Evolutionary conservation across 495 filamentous ascomycete genomes (phyloP).

Genomic region (Aspergillus egyptiacus): DNA sequence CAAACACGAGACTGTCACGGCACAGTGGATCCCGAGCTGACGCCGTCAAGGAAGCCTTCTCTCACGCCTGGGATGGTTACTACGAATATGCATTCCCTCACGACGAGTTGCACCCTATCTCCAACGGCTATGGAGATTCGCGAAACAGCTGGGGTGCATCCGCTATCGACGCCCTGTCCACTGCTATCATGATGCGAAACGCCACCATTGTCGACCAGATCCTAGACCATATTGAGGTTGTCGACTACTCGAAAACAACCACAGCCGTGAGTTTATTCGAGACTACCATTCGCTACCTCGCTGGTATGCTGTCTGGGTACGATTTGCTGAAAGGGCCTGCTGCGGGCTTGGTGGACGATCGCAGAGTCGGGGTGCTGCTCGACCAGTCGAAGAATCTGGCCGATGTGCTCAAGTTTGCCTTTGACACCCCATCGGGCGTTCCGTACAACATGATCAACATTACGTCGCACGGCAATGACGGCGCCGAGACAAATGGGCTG

Average conservation of each 20-base stretch:
- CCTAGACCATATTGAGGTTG: conserved; percentile 57
- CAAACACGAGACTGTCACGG: neutral
- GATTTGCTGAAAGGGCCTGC: conserved; percentile 72
- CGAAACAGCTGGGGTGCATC: conserved; percentile 85
- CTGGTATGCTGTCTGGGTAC: conserved; percentile 73
- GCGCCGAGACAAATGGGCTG: conserved; percentile 55
- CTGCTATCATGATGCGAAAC: conserved; percentile 72
- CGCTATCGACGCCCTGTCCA: conserved; percentile 76
- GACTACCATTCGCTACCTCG: conserved; percentile 85
- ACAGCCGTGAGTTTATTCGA: conserved; percentile 71
- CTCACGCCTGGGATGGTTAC: conserved; percentile 77
- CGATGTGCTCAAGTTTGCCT: conserved; percentile 68
- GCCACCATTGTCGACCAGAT: conserved; percentile 61
- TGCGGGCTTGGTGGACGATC: conserved; percentile 41
- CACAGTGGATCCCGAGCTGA: conserved; percentile 39
- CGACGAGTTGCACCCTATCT: conserved; percentile 67
- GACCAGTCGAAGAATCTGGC: conserved; percentile 64
- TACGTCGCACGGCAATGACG: conserved; percentile 39
- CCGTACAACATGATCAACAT: conserved; percentile 70
- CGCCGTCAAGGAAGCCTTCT: conserved; percentile 70
- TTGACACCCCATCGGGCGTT: conserved; percentile 68
- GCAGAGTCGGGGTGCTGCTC: conserved; percentile 52
- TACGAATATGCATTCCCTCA: conserved; percentile 71
- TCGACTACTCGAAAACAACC: conserved; percentile 61
- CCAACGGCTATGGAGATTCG: conserved; percentile 60